phyloP scores from a whole-genome alignment of 2,329 filamentous ascomycete genomes.

The Byssoonygena ceratinophila region DNA sequence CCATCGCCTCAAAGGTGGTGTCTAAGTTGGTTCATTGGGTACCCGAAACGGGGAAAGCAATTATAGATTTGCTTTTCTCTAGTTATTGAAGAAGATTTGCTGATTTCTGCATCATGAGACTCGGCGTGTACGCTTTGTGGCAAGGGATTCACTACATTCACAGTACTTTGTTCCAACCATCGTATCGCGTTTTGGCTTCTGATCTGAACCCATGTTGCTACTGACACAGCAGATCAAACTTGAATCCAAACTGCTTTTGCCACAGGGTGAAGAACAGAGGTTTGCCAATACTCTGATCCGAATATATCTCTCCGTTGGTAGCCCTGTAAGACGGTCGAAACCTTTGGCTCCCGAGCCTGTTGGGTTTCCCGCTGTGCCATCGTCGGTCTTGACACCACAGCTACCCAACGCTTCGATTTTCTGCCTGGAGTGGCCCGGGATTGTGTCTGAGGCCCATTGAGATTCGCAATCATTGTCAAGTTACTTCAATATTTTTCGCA shows the following conservation, averaged over 20 bases:
- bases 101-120: not conserved
- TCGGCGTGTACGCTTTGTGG: not conserved
- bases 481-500: not conserved
- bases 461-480: not conserved
- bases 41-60: not conserved
- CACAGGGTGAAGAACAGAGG: not conserved
- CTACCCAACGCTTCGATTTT: not conserved
- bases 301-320: not conserved
- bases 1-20: not conserved
- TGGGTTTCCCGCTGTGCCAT: not conserved
- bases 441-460: not conserved
- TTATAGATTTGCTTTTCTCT: not conserved
- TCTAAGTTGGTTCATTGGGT: slow-evolving; percentile 5
- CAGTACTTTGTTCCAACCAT: not conserved
- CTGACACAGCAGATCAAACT: slow-evolving; percentile 1
- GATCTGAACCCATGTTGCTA: not conserved
- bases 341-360: not conserved
- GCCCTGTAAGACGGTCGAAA: not conserved
- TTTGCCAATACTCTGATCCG: not conserved
- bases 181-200: not conserved
- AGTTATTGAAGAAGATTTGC: not conserved
- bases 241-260: not conserved
- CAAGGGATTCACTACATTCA: not conserved
- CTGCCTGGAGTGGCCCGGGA: not conserved
- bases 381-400: not conserved